Evolutionary conservation across 2,329 filamentous ascomycete genomes (phyloP).

Genomic region (Fusarium liriodendri): DNA sequence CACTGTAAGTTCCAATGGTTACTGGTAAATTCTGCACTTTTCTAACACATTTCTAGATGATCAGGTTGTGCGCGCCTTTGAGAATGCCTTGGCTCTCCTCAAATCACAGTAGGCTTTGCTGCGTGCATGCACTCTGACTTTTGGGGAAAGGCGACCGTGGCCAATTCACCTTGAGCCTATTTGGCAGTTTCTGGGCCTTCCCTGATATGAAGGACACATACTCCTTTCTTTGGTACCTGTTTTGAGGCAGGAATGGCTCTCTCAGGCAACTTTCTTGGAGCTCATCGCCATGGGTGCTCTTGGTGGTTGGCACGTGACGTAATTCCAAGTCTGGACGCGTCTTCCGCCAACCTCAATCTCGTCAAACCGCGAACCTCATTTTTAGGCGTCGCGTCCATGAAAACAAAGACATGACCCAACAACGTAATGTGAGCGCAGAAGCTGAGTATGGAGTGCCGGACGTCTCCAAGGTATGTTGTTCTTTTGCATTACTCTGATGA

Average conservation of each 20-base stretch:
- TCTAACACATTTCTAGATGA: conserved; percentile 47
- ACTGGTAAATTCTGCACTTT: neutral
- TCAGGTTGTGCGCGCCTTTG: conserved; percentile 72
- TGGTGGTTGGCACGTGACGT: conserved; percentile 36
- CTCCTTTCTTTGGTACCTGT: neutral
- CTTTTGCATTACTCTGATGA: neutral
- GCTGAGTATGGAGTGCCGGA: conserved; percentile 33
- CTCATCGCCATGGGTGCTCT: conserved; percentile 1
- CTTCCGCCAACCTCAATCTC: conserved; percentile 30
- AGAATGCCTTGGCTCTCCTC: conserved; percentile 69
- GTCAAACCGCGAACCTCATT: conserved; percentile 13
- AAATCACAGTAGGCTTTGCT: conserved; percentile 46
- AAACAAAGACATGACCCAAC: conserved; percentile 36
- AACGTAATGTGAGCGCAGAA: conserved; percentile 23
- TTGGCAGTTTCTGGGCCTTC: neutral
- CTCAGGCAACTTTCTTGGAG: neutral
- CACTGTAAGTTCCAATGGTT: conserved; percentile 72
- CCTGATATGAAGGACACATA: neutral
- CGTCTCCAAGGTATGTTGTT: conserved; percentile 42
- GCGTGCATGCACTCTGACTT: neutral
- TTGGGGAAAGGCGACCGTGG: neutral
- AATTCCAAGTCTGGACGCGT: conserved; percentile 25
- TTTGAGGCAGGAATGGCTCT: neutral
- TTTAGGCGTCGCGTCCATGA: conserved; percentile 8
- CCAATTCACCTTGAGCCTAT: neutral